phyloP scores from a whole-genome alignment of 805 yeast genomes.

The Lipomyces yamanashiensis region DNA sequence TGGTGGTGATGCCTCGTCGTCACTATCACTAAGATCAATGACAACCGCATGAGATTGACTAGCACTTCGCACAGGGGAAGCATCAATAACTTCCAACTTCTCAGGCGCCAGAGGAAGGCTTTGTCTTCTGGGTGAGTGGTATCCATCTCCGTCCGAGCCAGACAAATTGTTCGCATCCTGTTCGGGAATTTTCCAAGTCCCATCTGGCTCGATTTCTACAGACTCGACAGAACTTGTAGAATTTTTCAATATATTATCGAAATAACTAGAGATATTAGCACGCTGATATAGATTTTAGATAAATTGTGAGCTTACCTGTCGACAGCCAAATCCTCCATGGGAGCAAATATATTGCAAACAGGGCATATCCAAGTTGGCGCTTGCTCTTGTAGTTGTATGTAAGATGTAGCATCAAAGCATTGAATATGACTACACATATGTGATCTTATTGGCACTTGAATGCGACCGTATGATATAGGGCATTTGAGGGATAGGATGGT shows the following conservation, averaged over 20 bases:
- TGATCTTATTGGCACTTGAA: conserved; percentile 74
- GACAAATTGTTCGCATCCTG: conserved; percentile 24
- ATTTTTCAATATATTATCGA: conserved; percentile 57
- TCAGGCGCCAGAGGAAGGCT: not conserved
- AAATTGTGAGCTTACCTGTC: conserved; percentile 64
- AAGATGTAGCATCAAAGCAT: conserved; percentile 84
- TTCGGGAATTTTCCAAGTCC: conserved; percentile 62
- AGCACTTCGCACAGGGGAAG: conserved; percentile 1
- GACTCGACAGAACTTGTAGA: conserved; percentile 64
- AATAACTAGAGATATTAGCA: conserved; percentile 8
- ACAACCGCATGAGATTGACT: conserved; percentile 18
- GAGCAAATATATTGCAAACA: conserved; percentile 63
- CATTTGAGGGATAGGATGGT: conserved; percentile 72
- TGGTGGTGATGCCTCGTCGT: conserved; percentile 27
- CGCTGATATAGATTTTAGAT: not conserved
- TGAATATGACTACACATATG: conserved; percentile 76
- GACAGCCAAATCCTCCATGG: conserved; percentile 63
- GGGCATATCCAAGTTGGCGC: conserved; percentile 91
- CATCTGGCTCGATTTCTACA: conserved; percentile 71
- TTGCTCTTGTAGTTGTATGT: conserved; percentile 73
- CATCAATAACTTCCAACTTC: conserved; percentile 9
- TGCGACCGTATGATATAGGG: conserved; percentile 74
- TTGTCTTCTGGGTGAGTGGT: not conserved
- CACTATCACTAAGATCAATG: conserved; percentile 36
- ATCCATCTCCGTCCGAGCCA: conserved; percentile 19